Percentiles rank a stretch among this genome's conserved stretches.
These are phyloP conservation scores for Madurella mycetomatis DNA, from an alignment of 2,329 filamentous ascomycete species.

Conservation along the genomic window DNA sequence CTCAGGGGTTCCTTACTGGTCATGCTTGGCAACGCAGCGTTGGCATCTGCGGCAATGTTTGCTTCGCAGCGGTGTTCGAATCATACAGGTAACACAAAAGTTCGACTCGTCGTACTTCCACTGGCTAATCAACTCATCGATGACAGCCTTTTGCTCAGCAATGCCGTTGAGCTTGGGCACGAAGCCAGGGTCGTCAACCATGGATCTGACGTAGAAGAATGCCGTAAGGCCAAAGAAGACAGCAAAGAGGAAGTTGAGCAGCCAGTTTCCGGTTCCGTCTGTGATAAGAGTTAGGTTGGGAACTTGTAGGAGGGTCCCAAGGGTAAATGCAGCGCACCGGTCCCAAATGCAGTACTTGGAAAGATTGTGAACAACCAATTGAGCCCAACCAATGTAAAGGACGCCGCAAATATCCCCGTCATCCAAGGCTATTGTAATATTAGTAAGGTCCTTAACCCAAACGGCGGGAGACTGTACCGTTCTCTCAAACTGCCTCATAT, in stretches of 20 bases:
- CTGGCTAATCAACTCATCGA: slow-evolving; percentile 76
- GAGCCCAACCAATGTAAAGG: slow-evolving; percentile 74
- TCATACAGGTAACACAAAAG: slow-evolving; percentile 94
- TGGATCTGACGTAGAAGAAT: slow-evolving; percentile 85
- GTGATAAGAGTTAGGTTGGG: neutral
- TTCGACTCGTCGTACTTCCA: slow-evolving; percentile 94
- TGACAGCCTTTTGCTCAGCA: slow-evolving; percentile 81
- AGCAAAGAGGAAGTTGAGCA: slow-evolving; percentile 74
- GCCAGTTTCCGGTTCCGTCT: slow-evolving; percentile 58
- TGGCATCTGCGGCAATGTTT: slow-evolving; percentile 93
- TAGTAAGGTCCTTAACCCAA: slow-evolving; percentile 18
- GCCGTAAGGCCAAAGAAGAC: slow-evolving; percentile 59
- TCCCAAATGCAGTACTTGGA: slow-evolving; percentile 39
- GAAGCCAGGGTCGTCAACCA: slow-evolving; percentile 86
- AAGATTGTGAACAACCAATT: slow-evolving; percentile 73
- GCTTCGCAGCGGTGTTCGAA: slow-evolving; percentile 83
- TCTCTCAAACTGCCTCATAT: slow-evolving; percentile 86
- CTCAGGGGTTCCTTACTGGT: slow-evolving; percentile 65
- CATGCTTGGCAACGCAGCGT: slow-evolving; percentile 91
- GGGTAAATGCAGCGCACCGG: slow-evolving; percentile 46
- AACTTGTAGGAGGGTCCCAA: neutral
- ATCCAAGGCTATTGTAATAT: slow-evolving; percentile 66
- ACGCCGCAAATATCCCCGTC: slow-evolving; percentile 85
- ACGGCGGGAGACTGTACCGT: slow-evolving; percentile 55
- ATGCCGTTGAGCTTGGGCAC: slow-evolving; percentile 88